Base-by-base conservation (phyloP, 2,329 filamentous ascomycete genomes). In the Pezicula carpinea region DNA sequence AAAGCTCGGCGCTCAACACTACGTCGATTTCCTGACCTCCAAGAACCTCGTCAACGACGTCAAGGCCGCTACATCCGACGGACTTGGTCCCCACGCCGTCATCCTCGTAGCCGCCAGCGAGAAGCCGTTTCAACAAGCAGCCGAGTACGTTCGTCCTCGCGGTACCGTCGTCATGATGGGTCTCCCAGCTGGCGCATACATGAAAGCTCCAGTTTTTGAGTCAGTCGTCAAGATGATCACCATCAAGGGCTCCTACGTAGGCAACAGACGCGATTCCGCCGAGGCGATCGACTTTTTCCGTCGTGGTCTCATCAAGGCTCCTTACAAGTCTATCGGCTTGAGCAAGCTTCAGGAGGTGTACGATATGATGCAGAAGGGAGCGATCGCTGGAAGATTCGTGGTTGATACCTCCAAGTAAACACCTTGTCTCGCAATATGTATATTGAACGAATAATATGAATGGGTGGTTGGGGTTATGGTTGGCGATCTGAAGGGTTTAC, bases 51-150 rank as follows among this genome's bases (percentile, higher is more conserved):
- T 95, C 58, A 80, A 80, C 57, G 89, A 95, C 55, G 91, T 96
- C 54, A 88, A 90, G 73, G 82, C 81, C 39, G 83, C 84, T 22
- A 95, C 89, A 1, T 70, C 80, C 22, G 89, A 92, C 59, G 88
- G 88, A 17, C 77, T 89, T 14, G 92, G 92, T 44, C 90, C 91
- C 5, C 87, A 95, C 61, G 91, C 89, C 33, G 90, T 92, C 52
- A 75, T 96, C 56, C 76, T 96, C 38, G 81, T 96, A 51, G 91
- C 92, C 52, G 90, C 89, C 44, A 80, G 76, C 59, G 91, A 96
- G 78, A 89, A 85, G 75, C 92, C 92, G 45, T 96, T 96, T 83
- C 89, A 96, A 73, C 91, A 96, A 73, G 92, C 92, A 35, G 83
- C 88, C 40, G 83, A 63, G 69, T 96, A 96, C 69, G 85, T 96